Base-by-base conservation (phyloP, 2,329 filamentous ascomycete genomes). In the Stachybotrys chartarum region DNA sequence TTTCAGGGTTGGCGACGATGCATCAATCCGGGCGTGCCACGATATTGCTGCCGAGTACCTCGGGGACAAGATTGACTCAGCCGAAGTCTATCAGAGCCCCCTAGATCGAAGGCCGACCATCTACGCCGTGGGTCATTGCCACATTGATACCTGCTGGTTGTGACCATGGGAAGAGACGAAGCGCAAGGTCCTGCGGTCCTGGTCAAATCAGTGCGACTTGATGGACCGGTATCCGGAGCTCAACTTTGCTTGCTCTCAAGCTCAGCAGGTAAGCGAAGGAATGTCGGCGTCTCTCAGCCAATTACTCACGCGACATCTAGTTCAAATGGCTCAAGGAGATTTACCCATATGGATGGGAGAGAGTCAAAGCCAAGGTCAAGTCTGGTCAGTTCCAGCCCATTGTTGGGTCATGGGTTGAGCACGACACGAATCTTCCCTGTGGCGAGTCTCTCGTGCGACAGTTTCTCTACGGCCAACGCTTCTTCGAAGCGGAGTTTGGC, bases 111-210 rank as follows among this genome's bases (percentile, higher is more conserved):
- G 47, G 17, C 47, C 47, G 47, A 49, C 47, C 17, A 18, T 49
- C 47, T 49, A 49, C n/a, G 47, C 47, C 47, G 92, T 96, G 61
- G 93, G 93, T 1, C 90, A 97, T 70, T 97, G 93, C 64, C 93
- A 97, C 72, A 97, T 97, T 62, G 92, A 97, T 72, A 95, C 88
- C 17, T 96, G 92, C 73, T 97, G 93, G 93, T 78, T 97, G 44
- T 97, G 93, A 93, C 93, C 93, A 0, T 97, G 91, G 82, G 92
- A 87, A 6, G 93, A 97, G 76, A 97, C 93, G 0, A 96, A 94
- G 75, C 87, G 92, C 64, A 97, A 97, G 76, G 87, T 96, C 30
- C 91, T 87, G 18, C 84, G 93, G 48, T 96, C 91, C 11, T 97
- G 93, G 92, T 91, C 90, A 1, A 96, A 90, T 68, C 93, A 97